Conservation (phyloP, 768 basidiomycete species). For the Trametes cingulata region DNA sequence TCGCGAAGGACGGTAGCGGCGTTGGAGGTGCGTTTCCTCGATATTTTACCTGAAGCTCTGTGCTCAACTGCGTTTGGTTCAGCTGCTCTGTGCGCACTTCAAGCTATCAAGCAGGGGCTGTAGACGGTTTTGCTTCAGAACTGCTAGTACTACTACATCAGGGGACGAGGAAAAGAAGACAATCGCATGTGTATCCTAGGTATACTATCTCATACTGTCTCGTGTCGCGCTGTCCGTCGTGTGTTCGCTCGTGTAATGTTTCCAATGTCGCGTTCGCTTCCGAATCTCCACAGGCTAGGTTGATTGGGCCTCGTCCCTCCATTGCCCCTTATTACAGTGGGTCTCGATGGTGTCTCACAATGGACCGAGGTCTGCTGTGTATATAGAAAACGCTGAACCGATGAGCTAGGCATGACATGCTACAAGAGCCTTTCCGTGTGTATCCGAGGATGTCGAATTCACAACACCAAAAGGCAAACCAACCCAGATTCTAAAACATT, state of each 20-base stretch:
- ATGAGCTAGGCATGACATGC: too few relatives aligned
- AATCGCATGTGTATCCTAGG: slow-evolving; percentile 18
- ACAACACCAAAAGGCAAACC: too few relatives aligned
- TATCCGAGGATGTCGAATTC: too few relatives aligned
- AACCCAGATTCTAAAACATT: too few relatives aligned
- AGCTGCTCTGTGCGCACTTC: slow-evolving; percentile 89
- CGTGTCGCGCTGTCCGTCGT: neutral
- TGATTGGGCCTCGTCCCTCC: too few relatives aligned
- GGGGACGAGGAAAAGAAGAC: slow-evolving; percentile 1
- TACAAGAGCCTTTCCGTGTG: too few relatives aligned
- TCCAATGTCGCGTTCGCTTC: neutral
- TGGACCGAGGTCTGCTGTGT: too few relatives aligned
- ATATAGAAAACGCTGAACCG: too few relatives aligned
- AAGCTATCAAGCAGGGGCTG: slow-evolving; percentile 62
- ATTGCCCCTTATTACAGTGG: too few relatives aligned
- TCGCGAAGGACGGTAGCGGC: slow-evolving; percentile 97
- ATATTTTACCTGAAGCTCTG: neutral
- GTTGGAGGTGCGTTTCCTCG: slow-evolving; percentile 81
- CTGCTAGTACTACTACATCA: neutral
- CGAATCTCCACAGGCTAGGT: too few relatives aligned
- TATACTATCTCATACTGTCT: slow-evolving; percentile 12
- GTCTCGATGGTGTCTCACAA: too few relatives aligned
- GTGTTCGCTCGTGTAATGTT: neutral
- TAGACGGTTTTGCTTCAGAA: neutral
- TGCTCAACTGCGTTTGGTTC: slow-evolving; percentile 8